phyloP scores from a whole-genome alignment of 2,329 filamentous ascomycete genomes.

The Fusarium decemcellulare region DNA sequence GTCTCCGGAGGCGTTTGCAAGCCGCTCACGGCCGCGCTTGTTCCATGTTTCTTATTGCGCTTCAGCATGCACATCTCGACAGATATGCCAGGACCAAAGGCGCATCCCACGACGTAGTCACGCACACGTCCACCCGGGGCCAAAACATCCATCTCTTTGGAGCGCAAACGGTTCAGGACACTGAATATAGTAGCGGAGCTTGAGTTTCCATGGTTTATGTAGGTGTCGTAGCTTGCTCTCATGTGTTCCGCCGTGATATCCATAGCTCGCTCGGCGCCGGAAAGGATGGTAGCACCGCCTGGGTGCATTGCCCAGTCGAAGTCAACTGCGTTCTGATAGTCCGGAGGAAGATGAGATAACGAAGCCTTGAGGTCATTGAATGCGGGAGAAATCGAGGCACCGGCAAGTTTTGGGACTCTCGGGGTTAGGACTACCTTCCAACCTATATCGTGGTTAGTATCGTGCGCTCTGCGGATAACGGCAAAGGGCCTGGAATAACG shows the following conservation, averaged over 20 bases:
- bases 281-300: constrained; percentile 76
- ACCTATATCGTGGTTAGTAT: constrained; percentile 52
- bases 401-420: constrained; percentile 71
- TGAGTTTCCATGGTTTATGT: constrained; percentile 77
- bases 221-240: constrained; percentile 78
- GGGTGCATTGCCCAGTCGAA: constrained; percentile 84
- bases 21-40: constrained; percentile 45
- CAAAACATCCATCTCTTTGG: constrained; percentile 71
- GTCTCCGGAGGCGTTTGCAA: constrained; percentile 69
- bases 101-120: constrained; percentile 76
- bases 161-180: constrained; percentile 73
- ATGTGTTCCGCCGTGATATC: constrained; percentile 73
- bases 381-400: constrained; percentile 64
- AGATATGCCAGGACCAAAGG: constrained; percentile 78
- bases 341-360: constrained; percentile 59
- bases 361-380: constrained; percentile 69
- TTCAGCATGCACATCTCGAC: constrained; percentile 79
- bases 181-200: constrained; percentile 79
- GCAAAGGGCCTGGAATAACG: background rate
- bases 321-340: constrained; percentile 64
- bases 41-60: constrained; percentile 50
- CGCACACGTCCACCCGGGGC: constrained; percentile 63
- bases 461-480: background rate
- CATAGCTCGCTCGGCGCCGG: constrained; percentile 72
- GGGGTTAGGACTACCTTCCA: constrained; percentile 78